A percentile compares a stretch with the other conserved stretches of the same genome.
phyloP scores from a whole-genome alignment of 768 basidiomycete genomes.

The Termitomyces sp. region DNA sequence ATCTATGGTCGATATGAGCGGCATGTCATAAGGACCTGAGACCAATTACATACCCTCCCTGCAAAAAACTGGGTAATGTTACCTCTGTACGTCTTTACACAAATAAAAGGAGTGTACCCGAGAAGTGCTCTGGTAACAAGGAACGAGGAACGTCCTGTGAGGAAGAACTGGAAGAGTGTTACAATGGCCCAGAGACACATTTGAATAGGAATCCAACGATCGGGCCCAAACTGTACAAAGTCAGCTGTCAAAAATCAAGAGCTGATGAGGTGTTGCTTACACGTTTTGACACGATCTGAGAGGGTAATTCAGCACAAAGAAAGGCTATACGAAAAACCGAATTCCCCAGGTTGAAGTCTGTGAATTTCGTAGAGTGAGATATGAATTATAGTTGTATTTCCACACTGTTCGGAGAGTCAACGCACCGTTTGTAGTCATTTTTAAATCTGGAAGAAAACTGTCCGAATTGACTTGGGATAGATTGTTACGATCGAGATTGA shows the following conservation, averaged over 20 bases:
- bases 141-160: conserved; percentile 47
- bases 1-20: conserved; percentile 21
- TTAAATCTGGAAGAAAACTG: conserved; percentile 51
- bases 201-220: conserved; percentile 59
- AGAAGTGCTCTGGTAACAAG: conserved; percentile 42
- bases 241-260: background rate
- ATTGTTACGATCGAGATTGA: conserved; percentile 51
- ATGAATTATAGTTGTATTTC: background rate
- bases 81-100: background rate
- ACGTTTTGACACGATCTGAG: conserved; percentile 56
- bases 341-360: conserved; percentile 55
- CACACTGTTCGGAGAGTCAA: background rate
- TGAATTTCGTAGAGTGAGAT: background rate
- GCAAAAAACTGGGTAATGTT: conserved; percentile 26
- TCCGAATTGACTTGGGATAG: conserved; percentile 53
- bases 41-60: conserved; percentile 33
- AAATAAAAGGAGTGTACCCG: conserved; percentile 24
- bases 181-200: conserved; percentile 52
- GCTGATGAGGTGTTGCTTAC: conserved; percentile 20
- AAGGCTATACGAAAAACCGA: conserved; percentile 47
- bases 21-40: background rate
- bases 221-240: conserved; percentile 43
- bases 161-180: conserved; percentile 48
- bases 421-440: conserved; percentile 41
- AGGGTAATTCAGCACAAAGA: conserved; percentile 53